Evolutionary conservation across 306 rosid species (phyloP), one percentile per base, ranked within the genome.

Genomic region (Rosa chinensis): DNA sequence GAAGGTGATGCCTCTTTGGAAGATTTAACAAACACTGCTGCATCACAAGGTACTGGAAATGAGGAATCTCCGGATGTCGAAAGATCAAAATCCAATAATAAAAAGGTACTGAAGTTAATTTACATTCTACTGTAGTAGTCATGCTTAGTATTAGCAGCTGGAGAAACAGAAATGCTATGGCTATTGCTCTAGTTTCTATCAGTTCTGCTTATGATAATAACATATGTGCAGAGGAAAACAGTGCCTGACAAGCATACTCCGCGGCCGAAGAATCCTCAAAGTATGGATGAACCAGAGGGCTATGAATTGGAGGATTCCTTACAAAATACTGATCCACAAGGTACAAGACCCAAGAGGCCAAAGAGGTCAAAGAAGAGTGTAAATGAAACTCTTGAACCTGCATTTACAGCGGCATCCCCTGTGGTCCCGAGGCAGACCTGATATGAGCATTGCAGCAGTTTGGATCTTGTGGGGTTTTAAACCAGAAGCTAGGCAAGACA

Each of bases 1-100:
- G 99, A 95, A 21, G 99, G 98, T 39, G 97, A 89, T 81, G 99
- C 96, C 47, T 92, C 94, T 17, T 84, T 95, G 81, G 98, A 95
- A 84, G 99, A 95, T 86, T 72, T 87, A 79, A 81, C 86, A 42
- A 81, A 83, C 61, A 21, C 79, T 66, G 48, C 82, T 66, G 92
- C 67, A 82, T 63, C 90, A 40, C 88, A 75, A 86, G 90, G 81
- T 73, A 71, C 88, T 66, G 93, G 89, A 82, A 5, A 55, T 70
- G 96, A 90, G 79, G 74, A 82, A 76, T 43, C 89, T 71, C 32
- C 88, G 50, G 93, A 92, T 39, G 82, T 63, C 3, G 99, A 93
- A 85, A 90, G 83, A 67, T 68, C 90, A 77, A 93, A 93, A 81
- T 73, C 94, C 52, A 86, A 82, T 74, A 89, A 77, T 81, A 93